Conservation (phyloP, 768 basidiomycete species). For the Mycena alexandri region DNA sequence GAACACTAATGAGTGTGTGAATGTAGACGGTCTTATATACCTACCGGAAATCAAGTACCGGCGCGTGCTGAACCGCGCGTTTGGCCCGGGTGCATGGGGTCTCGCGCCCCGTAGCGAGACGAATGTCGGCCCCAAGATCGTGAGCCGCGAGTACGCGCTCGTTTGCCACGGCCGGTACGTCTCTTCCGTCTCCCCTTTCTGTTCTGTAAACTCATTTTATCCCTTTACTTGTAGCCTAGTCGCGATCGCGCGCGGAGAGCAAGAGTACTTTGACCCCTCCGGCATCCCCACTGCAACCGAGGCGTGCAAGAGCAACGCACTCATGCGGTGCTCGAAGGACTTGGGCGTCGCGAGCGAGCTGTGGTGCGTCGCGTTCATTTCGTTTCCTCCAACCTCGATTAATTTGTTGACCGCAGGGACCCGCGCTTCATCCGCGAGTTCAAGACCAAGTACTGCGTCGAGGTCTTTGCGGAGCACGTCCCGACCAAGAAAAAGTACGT, state of each 20-base stretch:
- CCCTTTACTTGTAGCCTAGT: conserved; percentile 73
- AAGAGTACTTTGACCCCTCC: conserved; percentile 93
- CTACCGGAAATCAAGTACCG: conserved; percentile 98
- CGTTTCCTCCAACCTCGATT: not conserved
- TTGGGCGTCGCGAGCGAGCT: conserved; percentile 96
- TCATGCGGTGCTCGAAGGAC: conserved; percentile 98
- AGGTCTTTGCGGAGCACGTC: conserved; percentile 88
- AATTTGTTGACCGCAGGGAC: conserved; percentile 68
- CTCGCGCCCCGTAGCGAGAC: conserved; percentile 94
- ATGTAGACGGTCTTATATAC: conserved; percentile 86
- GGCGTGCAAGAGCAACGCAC: conserved; percentile 94
- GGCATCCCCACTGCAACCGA: conserved; percentile 95
- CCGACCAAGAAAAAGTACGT: conserved; percentile 93
- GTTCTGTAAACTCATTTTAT: not conserved
- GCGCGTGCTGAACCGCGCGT: conserved; percentile 90
- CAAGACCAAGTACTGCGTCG: conserved; percentile 85
- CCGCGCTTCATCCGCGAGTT: conserved; percentile 96
- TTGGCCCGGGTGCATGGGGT: conserved; percentile 98
- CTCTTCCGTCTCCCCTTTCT: not conserved
- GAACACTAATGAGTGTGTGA: not conserved
- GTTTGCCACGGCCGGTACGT: conserved; percentile 91
- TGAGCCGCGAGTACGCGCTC: conserved; percentile 94
- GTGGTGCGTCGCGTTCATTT: conserved; percentile 67
- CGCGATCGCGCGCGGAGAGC: conserved; percentile 92
- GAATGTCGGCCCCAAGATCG: conserved; percentile 87